These are phyloP conservation scores for Lactuca saligna DNA, from an alignment of 129 eudicot species.

Conservation along the genomic window DNA sequence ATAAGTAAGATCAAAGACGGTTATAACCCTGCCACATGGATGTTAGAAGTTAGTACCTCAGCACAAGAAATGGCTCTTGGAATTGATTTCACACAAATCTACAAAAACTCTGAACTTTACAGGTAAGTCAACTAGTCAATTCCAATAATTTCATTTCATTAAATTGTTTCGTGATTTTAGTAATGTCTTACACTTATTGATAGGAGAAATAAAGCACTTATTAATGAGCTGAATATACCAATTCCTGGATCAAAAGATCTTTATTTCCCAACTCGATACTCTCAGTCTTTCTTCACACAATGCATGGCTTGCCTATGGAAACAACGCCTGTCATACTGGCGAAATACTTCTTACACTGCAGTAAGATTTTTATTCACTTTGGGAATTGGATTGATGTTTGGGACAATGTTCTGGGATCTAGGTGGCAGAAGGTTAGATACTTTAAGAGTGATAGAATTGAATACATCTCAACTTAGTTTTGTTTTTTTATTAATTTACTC, in stretches of 20 bases:
- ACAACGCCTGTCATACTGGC: constrained; percentile 17
- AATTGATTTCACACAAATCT: neutral
- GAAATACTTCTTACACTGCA: constrained; percentile 1
- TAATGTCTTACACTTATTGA: neutral
- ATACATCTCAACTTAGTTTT: too few relatives aligned
- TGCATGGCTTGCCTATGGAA: neutral
- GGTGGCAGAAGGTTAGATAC: neutral
- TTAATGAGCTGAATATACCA: neutral
- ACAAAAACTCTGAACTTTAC: neutral
- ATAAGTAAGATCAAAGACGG: constrained; percentile 46
- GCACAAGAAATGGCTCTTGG: constrained; percentile 23
- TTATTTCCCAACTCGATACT: neutral
- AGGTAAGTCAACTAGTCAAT: neutral
- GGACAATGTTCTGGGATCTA: neutral
- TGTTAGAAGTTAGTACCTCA: constrained; percentile 56
- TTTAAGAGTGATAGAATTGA: too few relatives aligned
- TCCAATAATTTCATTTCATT: neutral
- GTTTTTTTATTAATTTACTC: too few relatives aligned
- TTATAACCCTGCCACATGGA: constrained; percentile 76
- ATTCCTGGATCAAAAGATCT: neutral
- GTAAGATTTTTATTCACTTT: neutral
- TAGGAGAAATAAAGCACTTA: neutral
- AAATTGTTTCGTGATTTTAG: neutral
- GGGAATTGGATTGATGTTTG: neutral
- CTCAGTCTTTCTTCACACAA: neutral